Base-by-base conservation (phyloP, 2,329 filamentous ascomycete species). In the Cladosporium oxysporum region DNA sequence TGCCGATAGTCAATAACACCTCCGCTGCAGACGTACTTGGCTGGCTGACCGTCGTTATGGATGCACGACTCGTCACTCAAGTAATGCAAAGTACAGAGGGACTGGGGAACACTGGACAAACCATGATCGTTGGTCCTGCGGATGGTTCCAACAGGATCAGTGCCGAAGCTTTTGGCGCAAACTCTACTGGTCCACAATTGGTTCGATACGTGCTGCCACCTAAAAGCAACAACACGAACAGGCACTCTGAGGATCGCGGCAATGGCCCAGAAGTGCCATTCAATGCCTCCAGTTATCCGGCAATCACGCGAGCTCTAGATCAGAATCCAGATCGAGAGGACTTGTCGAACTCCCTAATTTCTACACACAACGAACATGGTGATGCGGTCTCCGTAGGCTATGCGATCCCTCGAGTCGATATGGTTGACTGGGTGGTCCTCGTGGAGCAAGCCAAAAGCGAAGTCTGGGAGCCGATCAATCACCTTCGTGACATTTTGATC, bases 341-440 rank as follows among this genome's bases (percentile, higher is more conserved):
- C 35, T n/a, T 21, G 70, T 88, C 91, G 4, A 90, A 89, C 18
- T 88, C 88, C 67, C 76, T 84, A 1, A 81, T 96, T 16, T 86
- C 87, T 6, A 90, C 91, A 0, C 82, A 76, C 10, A 96, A 97
- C 70, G 92, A 97, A 72, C 83, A 92, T 69, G 85, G 85, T 0
- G 76, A 84, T 11, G 75, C 79, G 4, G 91, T 97, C 1, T 90
- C 92, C 12, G 89, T 93, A n/a, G 93, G 93, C 26, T 94, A 88
- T 72, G 91, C 91, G 8, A 83, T 90, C 12, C 87, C 91, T 0
- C 83, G 86, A 62, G 91, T 84, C 5, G 75, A 79, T 0, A 79
- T 96, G 62, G 91, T 91, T 8, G 87, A 94, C 72, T 97, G 93
- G 93, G 88, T 91, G 5, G 80, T 97, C 3, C 72, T 96, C 2